These are phyloP conservation scores for Dictyostelium citrinum DNA, from an alignment of 78 protist species.

Conservation along the genomic window DNA sequence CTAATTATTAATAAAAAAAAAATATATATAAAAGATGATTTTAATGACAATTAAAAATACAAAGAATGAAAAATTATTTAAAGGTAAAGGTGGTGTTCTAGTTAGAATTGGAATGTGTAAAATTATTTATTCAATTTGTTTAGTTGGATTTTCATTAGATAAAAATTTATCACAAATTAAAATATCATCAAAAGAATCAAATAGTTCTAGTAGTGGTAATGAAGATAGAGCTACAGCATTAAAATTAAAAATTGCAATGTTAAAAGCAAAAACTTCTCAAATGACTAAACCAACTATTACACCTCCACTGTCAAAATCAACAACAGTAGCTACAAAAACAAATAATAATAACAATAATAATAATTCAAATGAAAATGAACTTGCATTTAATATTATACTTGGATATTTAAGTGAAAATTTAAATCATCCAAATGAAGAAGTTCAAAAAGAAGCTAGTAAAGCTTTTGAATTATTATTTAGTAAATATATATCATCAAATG, in stretches of 20 bases:
- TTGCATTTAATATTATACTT: conserved; percentile 12
- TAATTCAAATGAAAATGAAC: background rate
- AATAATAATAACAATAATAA: background rate
- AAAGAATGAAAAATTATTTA: conserved; percentile 83
- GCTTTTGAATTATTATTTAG: conserved; percentile 67
- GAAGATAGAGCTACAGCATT: background rate
- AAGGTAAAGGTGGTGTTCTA: conserved; percentile 90
- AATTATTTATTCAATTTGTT: conserved; percentile 76
- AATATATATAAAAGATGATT: background rate
- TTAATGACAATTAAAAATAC: conserved; percentile 67
- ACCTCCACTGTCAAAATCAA: conserved; percentile 11
- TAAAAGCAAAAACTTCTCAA: conserved; percentile 6
- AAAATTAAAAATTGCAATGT: conserved; percentile 43
- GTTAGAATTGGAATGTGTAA: conserved; percentile 82
- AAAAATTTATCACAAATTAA: background rate
- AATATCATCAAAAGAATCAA: background rate
- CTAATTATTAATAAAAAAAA: background rate
- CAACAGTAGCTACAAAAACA: background rate
- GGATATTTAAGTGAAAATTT: conserved; percentile 60
- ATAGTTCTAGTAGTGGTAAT: background rate
- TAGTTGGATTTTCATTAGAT: background rate
- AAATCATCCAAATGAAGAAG: conserved; percentile 65
- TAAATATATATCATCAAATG: conserved; percentile 17
- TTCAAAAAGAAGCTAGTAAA: conserved; percentile 60
- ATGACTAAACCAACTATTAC: background rate